Base-by-base conservation (phyloP, 2,329 filamentous ascomycete species). In the Venturia oleaginea region DNA sequence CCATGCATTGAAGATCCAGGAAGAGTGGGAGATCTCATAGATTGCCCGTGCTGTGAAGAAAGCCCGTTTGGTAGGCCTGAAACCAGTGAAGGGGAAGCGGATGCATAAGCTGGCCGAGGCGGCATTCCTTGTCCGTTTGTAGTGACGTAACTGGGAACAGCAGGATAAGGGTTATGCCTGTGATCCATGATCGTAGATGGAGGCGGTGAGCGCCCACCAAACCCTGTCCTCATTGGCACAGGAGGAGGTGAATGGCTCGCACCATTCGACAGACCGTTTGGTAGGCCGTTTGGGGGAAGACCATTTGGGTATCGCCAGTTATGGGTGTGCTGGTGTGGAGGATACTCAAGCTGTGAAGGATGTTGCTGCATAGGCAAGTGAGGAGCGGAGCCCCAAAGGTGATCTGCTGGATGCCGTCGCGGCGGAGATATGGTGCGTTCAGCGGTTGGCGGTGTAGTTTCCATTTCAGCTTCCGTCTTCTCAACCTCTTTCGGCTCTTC, bases 381-480 rank as follows among this genome's bases (percentile, higher is more conserved):
- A 10, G 60, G 42, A 17, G 15, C 40, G 24, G 19, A 17, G 51
- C 51, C 32, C 34, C 34, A 40, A 24, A 38, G 62, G 17, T 34
- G 24, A 13, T 51, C 27, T 15, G 37, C 17, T 48, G 37, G 55
- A 46, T 60, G 63, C n/a, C 55, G 43, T 43, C 42, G 63, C 17
- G 27, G 67, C 60, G 72, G 68, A 37, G 73, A 69, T 59, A 71
- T 48, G 42, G 60, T 73, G 68, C n/a, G 73, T 71, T 57, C 51
- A 32, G 61, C 43, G 24, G 64, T 4, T 61, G 48, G 67, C 37
- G 48, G 62, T 37, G 55, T 61, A 4, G 65, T 55, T 51, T 61
- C 63, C 15, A 71, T 72, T 13, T 54, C 51, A 5, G 71, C 71
- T 62, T 72, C 60, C 27, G 71, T 69, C 61, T 73, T 70, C 22